These are phyloP conservation scores for Phytophthora cryptogea DNA, from an alignment of 352 stramenopile genomes.

Conservation along the genomic window DNA sequence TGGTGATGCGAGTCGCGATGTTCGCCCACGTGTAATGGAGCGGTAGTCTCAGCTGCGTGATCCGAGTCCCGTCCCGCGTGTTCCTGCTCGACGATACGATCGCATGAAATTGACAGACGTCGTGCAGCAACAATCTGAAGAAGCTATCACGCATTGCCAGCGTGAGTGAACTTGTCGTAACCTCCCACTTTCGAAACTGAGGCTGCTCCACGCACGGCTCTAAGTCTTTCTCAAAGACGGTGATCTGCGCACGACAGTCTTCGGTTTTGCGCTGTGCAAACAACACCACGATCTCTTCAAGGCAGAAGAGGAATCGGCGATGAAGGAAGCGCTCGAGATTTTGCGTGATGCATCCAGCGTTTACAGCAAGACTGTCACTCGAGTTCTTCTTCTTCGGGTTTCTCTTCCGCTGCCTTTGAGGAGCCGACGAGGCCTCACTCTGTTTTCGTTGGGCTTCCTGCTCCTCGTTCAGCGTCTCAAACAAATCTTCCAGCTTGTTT, in stretches of 20 bases:
- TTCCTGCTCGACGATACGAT: conserved; percentile 71
- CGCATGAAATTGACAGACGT: conserved; percentile 73
- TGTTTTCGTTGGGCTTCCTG: conserved; percentile 24
- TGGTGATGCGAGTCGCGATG: conserved; percentile 33
- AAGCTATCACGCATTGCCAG: conserved; percentile 76
- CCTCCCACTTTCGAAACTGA: conserved; percentile 69
- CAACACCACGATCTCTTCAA: conserved; percentile 74
- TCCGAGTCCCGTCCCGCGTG: conserved; percentile 63
- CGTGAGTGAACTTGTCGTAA: conserved; percentile 69
- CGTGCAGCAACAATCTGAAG: conserved; percentile 69
- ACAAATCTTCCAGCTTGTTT: conserved; percentile 52
- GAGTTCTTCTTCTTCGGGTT: conserved; percentile 39
- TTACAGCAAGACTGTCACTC: conserved; percentile 12
- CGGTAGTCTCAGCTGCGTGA: conserved; percentile 71
- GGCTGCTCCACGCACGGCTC: conserved; percentile 49
- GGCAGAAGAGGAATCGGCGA: conserved; percentile 78
- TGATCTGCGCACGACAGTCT: conserved; percentile 56
- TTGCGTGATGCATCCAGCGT: conserved; percentile 26
- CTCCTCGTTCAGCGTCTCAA: conserved; percentile 52
- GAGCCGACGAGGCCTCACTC: conserved; percentile 5
- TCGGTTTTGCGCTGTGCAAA: conserved; percentile 77
- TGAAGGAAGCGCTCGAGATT: conserved; percentile 71
- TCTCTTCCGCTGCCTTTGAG: conserved; percentile 26
- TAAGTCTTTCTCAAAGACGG: conserved; percentile 51
- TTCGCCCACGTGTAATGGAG: conserved; percentile 63